These are phyloP conservation scores for Arthrobotrys entomopaga DNA, from an alignment of 2,329 filamentous ascomycete genomes.

Conservation along the genomic window DNA sequence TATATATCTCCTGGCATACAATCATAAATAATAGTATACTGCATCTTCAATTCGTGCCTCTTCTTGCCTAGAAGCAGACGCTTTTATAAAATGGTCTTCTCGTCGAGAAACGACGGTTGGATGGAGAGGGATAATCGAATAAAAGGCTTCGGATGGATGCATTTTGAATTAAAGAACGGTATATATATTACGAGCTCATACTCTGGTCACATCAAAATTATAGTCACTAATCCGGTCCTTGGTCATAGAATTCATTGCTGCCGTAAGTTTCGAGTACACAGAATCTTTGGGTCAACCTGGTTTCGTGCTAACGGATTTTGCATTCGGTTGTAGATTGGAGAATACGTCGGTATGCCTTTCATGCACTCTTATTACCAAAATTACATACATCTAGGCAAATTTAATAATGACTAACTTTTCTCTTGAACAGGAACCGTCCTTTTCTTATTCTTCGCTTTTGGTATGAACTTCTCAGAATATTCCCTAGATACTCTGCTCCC, in stretches of 20 bases:
- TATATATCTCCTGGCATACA: too few relatives aligned
- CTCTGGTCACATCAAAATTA: too few relatives aligned
- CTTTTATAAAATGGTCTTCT: not conserved
- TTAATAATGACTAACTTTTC: conserved; percentile 4
- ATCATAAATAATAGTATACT: too few relatives aligned
- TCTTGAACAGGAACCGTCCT: conserved; percentile 60
- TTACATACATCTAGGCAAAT: not conserved
- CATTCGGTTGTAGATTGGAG: conserved; percentile 14
- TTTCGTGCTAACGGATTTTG: not conserved
- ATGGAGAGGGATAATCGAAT: conserved; percentile 1
- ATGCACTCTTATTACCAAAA: not conserved
- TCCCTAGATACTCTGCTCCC: conserved; percentile 8
- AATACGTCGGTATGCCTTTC: conserved; percentile 12
- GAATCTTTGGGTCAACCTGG: not conserved
- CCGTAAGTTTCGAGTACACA: conserved; percentile 29
- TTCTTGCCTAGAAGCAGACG: not conserved
- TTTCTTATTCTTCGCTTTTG: conserved; percentile 61
- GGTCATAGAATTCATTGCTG: conserved; percentile 29
- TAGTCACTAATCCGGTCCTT: not conserved
- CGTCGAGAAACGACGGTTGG: not conserved
- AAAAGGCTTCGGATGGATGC: conserved; percentile 45
- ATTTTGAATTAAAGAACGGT: conserved; percentile 19
- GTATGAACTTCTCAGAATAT: conserved; percentile 50
- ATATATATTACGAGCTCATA: not conserved
- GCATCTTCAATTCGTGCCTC: too few relatives aligned